Evolutionary conservation across 164 flowering plant genomes (phyloP), one percentile per base, ranked within the genome.

Genomic region (Vitis labrusca): DNA sequence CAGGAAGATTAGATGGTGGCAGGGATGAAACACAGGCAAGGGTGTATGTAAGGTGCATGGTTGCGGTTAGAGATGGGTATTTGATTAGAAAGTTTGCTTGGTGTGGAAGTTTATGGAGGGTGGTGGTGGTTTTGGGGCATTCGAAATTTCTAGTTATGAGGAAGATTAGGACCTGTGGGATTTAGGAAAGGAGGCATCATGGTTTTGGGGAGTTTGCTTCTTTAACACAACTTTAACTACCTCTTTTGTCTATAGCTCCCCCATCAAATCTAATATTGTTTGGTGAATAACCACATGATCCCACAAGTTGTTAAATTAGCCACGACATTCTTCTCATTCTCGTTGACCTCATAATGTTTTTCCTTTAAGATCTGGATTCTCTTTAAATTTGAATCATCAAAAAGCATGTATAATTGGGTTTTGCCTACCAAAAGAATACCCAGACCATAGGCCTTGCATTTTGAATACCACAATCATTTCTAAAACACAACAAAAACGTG

Each of bases 211-310:
- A 50, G 67, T 72, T 86, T 84, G 87, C 89, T 86, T 86, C 80
- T 73, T 75, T 69, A 65, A 65, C 76, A 86, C 86, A 82, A 69
- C 83, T 77, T 49, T 76, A 84, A 82, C 85, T 59, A 79, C 80
- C 83, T 74, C 59, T 62, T 47, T 53, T 51, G 56, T 37, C 47
- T 53, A 60, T 69, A 8, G 76, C 66, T 69, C 64, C 59, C 12
- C 79, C 17, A 74, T 74, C 79, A 73, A 71, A 61, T 76, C 77
- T 62, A 51, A 29, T 66, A 67, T 71, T 66, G 81, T 80, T 81
- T 73, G 80, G 78, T 81, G 74, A 57, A 44, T 66, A 51, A 51
- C 37, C n/a, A 3, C 23, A 16, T 50, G 23, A 8, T 76, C 57
- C 55, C 73, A 79, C 66, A 37, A 70, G 73, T 78, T 64, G 82